Conservation (phyloP, 1,284 basidiomycete species). For the Ustilago curta region DNA sequence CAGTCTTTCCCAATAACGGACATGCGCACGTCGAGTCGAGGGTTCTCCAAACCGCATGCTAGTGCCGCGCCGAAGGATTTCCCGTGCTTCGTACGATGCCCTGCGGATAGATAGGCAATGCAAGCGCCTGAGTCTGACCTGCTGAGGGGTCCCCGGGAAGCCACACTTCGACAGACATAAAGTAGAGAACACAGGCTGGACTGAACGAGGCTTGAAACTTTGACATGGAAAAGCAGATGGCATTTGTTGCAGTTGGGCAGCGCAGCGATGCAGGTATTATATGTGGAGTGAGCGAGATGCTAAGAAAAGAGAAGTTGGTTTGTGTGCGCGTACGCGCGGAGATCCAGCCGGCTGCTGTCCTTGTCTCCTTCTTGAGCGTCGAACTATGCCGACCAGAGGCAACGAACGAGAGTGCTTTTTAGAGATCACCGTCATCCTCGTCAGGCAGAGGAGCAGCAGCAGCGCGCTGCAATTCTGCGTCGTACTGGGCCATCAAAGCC, state of each 20-base stretch:
- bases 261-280: constrained; percentile 10
- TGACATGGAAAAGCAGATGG: neutral
- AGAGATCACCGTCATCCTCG: constrained; percentile 72
- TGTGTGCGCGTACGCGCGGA: neutral
- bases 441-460: constrained; percentile 73
- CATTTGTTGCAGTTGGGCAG: neutral
- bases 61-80: too few species aligned
- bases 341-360: neutral
- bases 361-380: neutral
- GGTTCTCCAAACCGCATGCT: too few species aligned
- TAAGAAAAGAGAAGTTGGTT: neutral
- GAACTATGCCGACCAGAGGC: neutral
- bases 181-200: neutral
- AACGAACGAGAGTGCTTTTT: constrained; percentile 9
- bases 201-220: neutral
- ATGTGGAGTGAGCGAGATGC: neutral
- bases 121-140: too few species aligned
- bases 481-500: constrained; percentile 84
- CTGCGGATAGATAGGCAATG: too few species aligned
- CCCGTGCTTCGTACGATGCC: too few species aligned
- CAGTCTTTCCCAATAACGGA: too few species aligned
- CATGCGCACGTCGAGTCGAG: too few species aligned
- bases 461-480: constrained; percentile 78
- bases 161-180: neutral
- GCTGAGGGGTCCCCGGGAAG: too few species aligned